Conservation (phyloP, 169 alveolate species). For the Plasmodium cynomolgi region DNA sequence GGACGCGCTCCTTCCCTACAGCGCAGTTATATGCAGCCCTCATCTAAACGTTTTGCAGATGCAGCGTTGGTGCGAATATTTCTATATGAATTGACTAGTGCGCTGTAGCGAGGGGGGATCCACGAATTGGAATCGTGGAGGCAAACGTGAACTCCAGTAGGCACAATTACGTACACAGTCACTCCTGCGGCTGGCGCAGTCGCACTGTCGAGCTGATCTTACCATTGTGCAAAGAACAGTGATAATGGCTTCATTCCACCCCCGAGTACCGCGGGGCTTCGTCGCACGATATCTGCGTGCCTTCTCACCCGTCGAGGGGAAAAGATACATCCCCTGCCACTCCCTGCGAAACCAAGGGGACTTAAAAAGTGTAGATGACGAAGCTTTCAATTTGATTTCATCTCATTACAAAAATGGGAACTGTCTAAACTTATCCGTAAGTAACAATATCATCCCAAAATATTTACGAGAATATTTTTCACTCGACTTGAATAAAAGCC, state of each 20-base stretch:
- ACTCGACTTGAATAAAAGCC: slow-evolving; percentile 29
- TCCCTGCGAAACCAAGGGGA: slow-evolving; percentile 41
- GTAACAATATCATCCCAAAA: slow-evolving; percentile 39
- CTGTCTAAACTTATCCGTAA: slow-evolving; percentile 58
- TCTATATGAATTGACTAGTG: not conserved
- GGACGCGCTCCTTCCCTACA: not conserved
- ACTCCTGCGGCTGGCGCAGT: not conserved
- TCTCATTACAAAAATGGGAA: slow-evolving; percentile 27
- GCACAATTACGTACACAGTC: not conserved
- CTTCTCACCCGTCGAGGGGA: not conserved
- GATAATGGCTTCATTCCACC: not conserved
- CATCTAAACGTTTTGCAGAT: not conserved
- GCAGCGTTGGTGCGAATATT: not conserved
- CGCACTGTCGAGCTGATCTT: not conserved
- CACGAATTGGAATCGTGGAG: not conserved
- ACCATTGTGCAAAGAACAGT: not conserved
- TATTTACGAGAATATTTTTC: slow-evolving; percentile 40
- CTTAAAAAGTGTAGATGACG: slow-evolving; percentile 68
- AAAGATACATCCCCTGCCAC: slow-evolving; percentile 25
- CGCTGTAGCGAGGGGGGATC: not conserved
- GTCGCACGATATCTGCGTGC: not conserved
- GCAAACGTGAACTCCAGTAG: not conserved
- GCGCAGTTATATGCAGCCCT: not conserved
- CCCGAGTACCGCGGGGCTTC: not conserved
- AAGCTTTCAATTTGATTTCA: not conserved